Evolutionary conservation across 2,329 filamentous ascomycete genomes (phyloP).

Genomic region (Apiospora koreana): DNA sequence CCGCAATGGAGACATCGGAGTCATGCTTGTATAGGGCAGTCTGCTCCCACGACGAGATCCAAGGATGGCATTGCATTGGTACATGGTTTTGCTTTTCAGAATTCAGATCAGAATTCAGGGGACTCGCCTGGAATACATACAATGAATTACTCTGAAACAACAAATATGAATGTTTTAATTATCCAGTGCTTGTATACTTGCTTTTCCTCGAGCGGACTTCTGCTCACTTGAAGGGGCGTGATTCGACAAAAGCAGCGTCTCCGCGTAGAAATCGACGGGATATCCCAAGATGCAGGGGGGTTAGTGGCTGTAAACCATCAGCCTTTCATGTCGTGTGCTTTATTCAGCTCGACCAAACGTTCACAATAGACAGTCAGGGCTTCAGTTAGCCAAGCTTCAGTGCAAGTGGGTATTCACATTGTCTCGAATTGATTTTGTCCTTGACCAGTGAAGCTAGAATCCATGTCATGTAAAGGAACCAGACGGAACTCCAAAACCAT

Average conservation of each 20-base stretch:
- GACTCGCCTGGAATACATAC: neutral
- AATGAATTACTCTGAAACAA: neutral
- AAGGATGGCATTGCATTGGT: slow-evolving; percentile 7
- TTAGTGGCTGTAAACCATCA: neutral
- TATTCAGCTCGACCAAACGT: too few relatives aligned
- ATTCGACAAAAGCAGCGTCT: neutral
- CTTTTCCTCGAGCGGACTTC: neutral
- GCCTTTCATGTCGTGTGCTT: neutral
- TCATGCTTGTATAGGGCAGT: neutral
- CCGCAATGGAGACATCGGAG: slow-evolving; percentile 12
- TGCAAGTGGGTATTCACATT: slow-evolving; percentile 8
- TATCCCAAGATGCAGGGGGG: neutral
- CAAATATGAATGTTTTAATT: neutral
- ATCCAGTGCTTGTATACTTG: neutral
- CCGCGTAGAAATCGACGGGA: neutral
- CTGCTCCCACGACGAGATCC: neutral
- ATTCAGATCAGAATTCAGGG: neutral
- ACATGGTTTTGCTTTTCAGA: slow-evolving; percentile 4
- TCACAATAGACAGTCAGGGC: neutral
- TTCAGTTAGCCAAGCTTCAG: neutral
- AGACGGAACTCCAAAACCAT: slow-evolving; percentile 20
- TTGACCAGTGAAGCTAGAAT: slow-evolving; percentile 19
- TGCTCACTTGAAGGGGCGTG: neutral
- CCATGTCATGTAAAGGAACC: slow-evolving; percentile 17
- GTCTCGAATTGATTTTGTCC: slow-evolving; percentile 7